phyloP scores from a whole-genome alignment of 345 rosid species.

The Sisymbrium irio region DNA sequence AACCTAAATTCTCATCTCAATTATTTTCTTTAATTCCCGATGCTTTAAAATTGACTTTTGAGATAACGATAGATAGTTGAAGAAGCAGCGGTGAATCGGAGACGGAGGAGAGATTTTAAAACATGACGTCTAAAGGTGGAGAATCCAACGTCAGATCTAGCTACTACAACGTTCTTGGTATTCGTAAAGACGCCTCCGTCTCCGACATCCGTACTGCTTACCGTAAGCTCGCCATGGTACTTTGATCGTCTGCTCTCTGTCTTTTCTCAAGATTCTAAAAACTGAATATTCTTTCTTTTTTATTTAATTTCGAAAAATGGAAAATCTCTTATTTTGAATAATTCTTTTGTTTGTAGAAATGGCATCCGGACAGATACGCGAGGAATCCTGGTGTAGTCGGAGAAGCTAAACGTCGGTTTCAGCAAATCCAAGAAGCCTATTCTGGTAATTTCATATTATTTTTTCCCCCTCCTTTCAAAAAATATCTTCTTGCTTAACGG shows the following conservation, averaged over 20 bases:
- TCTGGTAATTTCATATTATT: conserved; percentile 51
- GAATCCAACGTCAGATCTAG: conserved; percentile 64
- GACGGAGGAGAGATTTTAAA: background rate
- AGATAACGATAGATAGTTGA: background rate
- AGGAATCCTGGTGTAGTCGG: conserved; percentile 55
- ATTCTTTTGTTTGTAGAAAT: conserved; percentile 44
- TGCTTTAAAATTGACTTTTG: background rate
- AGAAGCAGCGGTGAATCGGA: background rate
- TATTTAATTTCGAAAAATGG: too few species aligned
- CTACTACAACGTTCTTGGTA: conserved; percentile 75
- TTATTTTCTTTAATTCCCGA: background rate
- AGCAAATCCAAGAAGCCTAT: conserved; percentile 91
- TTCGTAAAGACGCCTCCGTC: conserved; percentile 77
- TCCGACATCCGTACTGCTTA: conserved; percentile 80
- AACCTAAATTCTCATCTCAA: background rate
- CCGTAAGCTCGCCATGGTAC: conserved; percentile 88
- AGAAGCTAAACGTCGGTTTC: conserved; percentile 83
- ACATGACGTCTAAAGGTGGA: conserved; percentile 51
- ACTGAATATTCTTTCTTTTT: background rate
- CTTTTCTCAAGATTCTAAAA: background rate
- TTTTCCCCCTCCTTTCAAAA: background rate
- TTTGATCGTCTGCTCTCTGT: background rate
- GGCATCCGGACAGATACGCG: conserved; percentile 85
- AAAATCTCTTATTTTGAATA: background rate
- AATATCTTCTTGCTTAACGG: background rate